Conservation (phyloP, 2,329 filamentous ascomycete genomes). For the Penicillium sp. region DNA sequence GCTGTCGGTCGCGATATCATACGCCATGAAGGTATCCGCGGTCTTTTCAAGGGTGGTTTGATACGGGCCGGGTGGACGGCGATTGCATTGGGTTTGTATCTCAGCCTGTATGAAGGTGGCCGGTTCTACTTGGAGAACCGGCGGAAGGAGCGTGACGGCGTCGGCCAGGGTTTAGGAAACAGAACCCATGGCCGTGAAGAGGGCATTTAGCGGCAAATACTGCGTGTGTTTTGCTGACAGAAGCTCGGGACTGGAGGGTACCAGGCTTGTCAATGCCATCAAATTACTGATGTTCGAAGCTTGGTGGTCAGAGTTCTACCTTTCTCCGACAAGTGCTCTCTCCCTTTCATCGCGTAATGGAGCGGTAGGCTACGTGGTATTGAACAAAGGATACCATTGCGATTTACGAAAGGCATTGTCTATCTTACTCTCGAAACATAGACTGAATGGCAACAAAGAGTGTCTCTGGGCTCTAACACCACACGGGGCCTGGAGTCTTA, state of each 20-base stretch:
- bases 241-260: background rate
- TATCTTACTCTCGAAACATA: background rate
- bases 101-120: constrained; percentile 80
- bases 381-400: background rate
- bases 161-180: background rate
- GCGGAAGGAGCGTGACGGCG: constrained; percentile 21
- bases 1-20: constrained; percentile 64
- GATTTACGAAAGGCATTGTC: background rate
- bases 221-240: no score
- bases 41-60: constrained; percentile 68
- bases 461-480: background rate
- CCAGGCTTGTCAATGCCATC: no score
- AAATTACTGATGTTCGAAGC: no score
- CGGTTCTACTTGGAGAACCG: constrained; percentile 55
- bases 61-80: constrained; percentile 77
- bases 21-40: constrained; percentile 63
- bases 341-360: background rate
- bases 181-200: background rate
- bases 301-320: background rate
- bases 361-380: background rate
- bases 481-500: no score
- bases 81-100: constrained; percentile 75
- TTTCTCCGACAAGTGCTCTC: background rate
- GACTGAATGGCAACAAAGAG: background rate
- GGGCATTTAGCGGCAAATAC: background rate